Base-by-base conservation (phyloP, 805 yeast species). In the Metschnikowia reukaufii region DNA sequence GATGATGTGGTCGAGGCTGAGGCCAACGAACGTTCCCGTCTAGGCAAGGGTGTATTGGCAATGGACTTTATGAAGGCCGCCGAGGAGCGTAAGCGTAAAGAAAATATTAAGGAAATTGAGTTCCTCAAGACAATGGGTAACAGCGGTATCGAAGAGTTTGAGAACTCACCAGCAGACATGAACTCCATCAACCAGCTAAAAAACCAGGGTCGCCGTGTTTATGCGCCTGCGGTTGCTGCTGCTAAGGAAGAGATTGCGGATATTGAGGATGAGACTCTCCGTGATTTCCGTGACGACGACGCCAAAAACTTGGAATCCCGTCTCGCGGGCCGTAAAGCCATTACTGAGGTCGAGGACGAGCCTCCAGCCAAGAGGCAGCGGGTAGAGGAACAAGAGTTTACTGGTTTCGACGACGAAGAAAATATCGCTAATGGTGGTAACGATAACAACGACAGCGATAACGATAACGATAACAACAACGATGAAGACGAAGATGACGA, bases 11-110 rank as follows among this genome's bases (percentile, higher is more conserved):
- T n/a, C n/a, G n/a, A 66, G 9, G 68, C 59, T 7, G 75, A 68
- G 10, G 58, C 57, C 2, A 63, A 65, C 29, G 65, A 70, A 27
- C 54, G 63, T 19, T 51, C 50, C 8, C 76, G 72, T 37, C 64
- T 83, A n/a, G 91, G 94, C 17, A 92, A 91, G 65, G 97, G 98
- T 45, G 84, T 92, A 17, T 69, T 92, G 77, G 85, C 83, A 40
- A 94, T 94, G 98, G 96, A 91, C 55, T 92, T 92, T 65, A 92
- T 92, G 98, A 84, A 77, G 55, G 86, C 85, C 50, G 98, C 98
- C 1, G 96, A 85, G 51, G 83, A 82, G 46, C 77, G 83, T 54
- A 79, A 81, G 51, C 77, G 74, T 48, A 74, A 77, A 44, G 81
- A 76, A 36, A 91, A 88, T 63, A 66, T 73, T 42, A 73, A 74